Evolutionary conservation across 2,329 filamentous ascomycete species (phyloP), one percentile per base, ranked within the genome.

Genomic region (Alternaria consortialis): DNA sequence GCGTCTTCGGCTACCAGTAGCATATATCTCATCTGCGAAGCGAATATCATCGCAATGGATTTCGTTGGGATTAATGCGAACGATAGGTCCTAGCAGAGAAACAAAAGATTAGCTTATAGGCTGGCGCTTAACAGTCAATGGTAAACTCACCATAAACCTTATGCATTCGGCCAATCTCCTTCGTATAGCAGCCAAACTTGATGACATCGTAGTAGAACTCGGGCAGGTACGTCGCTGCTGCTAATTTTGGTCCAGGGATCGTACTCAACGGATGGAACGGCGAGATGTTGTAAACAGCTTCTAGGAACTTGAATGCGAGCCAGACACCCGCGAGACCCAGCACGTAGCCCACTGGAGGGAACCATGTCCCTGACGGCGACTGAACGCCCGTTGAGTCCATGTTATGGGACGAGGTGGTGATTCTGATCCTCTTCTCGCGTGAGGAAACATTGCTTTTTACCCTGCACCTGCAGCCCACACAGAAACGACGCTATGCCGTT

Each of bases 171-270:
- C 70, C 62, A 31, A 81, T 77, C 60, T 76, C 65, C 31, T 71
- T 75, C 0, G 70, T 69, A 43, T 74, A 79, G 48, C 72, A 69
- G 0, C 76, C 77, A 12, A 66, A 65, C 29, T 64, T 61, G 15
- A 77, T 46, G 8, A 76, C 68, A 67, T 81, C 78, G 60, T 78
- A 71, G 57, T 79, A 80, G 23, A 76, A 73, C 32, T 80, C 77
- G 4, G 77, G 77, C 55, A 67, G 64, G 27, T 71, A 70, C 1
- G 78, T 77, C 20, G 75, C 68, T 9, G 77, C 78, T 9, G 77
- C 74, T 15, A 79, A 44, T 53, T 63, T 77, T 7, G 75, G 75
- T 12, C 76, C 76, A 7, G 76, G 76, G 34, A 79, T 73, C 27
- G 64, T 50, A 23, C 68, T 64, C 20, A 79, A 48, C 2, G 75